Base-by-base conservation (phyloP, 345 rosid species). In the Arabidopsis arenosa region DNA sequence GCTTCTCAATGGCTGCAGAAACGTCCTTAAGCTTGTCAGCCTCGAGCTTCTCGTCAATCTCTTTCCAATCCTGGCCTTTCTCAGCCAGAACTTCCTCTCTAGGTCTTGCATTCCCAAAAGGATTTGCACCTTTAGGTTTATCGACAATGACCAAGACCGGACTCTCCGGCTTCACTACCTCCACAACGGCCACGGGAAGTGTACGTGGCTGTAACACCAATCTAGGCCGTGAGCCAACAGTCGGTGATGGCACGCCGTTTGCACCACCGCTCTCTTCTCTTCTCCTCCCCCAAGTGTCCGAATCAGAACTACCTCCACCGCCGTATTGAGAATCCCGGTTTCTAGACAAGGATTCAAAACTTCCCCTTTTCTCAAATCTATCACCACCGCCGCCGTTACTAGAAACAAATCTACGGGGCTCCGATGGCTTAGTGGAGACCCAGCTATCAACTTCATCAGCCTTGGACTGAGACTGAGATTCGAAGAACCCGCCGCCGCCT, bases 71-170 rank as follows among this genome's bases (percentile, higher is more conserved):
- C 77, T 83, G 80, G 18, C 99, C 98, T 67, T 95, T 89, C 88
- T 89, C 96, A 47, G 91, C 92, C 84, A 95, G 73, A 26, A 92
- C 99, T 73, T 89, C 97, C 81, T 95, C 99, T 53, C 99, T 87
- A 0, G 99, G 99, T 77, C 99, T 90, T 0, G 99, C 99, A 6
- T 83, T 82, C 10, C 98, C 99, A 56, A 95, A 95, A 0, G 98
- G 99, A 58, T 75, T 95, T 7, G 79, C 76, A 18, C 87, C 92
- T 76, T 80, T 91, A 2, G 93, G 87, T 60, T 77, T 95, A n/a
- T 82, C 82, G 0, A 21, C 74, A 48, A n/a, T 32, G 1, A 68
- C 74, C 7, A 0, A 85, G 66, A 81, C 88, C 0, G 91, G 91
- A 61, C 83, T 89, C 2, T 76, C 75, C 6, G 15, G 71, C n/a